Conservation (phyloP, 1,284 basidiomycete species). For the Irpex sp. region DNA sequence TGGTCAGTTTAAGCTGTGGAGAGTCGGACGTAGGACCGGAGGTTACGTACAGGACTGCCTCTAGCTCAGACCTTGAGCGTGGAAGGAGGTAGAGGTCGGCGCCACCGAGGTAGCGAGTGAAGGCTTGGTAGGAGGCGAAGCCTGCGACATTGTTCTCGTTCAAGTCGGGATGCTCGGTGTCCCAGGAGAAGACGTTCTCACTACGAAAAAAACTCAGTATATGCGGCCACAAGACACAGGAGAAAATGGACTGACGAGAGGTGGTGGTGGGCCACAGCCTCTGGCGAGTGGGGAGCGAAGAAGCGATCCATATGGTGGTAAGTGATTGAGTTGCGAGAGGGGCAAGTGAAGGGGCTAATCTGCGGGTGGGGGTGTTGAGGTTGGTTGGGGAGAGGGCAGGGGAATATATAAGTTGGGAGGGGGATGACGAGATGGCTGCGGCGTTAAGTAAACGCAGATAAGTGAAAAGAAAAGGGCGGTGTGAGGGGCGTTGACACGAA, state of each 20-base stretch:
- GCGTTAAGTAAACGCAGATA: not conserved
- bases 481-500: not conserved
- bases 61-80: slow-evolving; percentile 58
- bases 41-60: slow-evolving; percentile 61
- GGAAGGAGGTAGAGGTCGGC: slow-evolving; percentile 68
- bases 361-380: not conserved
- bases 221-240: slow-evolving; percentile 9
- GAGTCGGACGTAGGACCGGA: slow-evolving; percentile 3
- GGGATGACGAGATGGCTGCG: not conserved
- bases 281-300: slow-evolving; percentile 66
- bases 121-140: slow-evolving; percentile 44
- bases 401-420: not conserved
- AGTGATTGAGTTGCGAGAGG: slow-evolving; percentile 1
- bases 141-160: slow-evolving; percentile 71
- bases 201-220: slow-evolving; percentile 31
- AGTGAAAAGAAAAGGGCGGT: not conserved
- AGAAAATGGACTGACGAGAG: slow-evolving; percentile 49
- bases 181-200: slow-evolving; percentile 65
- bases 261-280: slow-evolving; percentile 66
- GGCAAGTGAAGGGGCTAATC: not conserved
- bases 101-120: slow-evolving; percentile 36
- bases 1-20: not conserved
- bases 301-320: slow-evolving; percentile 60
- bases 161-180: slow-evolving; percentile 61
- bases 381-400: slow-evolving; percentile 3